Evolutionary conservation across 306 rosid genomes (phyloP).

Genomic region (Lathyrus sativus): DNA sequence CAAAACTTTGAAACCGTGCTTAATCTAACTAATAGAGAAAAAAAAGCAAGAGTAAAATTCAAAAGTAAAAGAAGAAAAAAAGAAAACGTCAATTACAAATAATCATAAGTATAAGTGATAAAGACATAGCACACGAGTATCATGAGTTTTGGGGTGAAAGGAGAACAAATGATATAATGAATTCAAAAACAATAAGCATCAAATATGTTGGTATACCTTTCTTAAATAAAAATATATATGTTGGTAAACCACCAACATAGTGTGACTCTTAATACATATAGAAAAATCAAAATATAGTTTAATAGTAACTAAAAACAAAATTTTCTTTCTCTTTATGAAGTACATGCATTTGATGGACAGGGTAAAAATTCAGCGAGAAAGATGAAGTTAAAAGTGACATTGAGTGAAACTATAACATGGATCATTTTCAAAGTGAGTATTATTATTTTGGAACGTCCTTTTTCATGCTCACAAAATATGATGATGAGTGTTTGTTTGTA

Average conservation of each 20-base stretch:
- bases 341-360: too few relatives aligned
- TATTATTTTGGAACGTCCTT: constrained; percentile 31
- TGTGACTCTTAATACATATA: too few relatives aligned
- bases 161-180: constrained; percentile 5
- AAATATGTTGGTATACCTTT: background rate
- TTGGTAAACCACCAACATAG: too few relatives aligned
- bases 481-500: constrained; percentile 30
- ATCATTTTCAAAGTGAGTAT: background rate
- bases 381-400: constrained; percentile 15
- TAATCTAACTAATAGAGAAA: too few relatives aligned
- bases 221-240: too few relatives aligned
- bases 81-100: constrained; percentile 12
- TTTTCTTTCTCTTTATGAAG: too few relatives aligned
- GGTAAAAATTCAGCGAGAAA: background rate
- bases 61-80: too few relatives aligned
- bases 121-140: too few relatives aligned
- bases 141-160: constrained; percentile 7
- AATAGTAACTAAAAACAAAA: too few relatives aligned
- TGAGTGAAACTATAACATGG: background rate
- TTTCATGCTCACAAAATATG: constrained; percentile 27
- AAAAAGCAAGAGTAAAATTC: too few relatives aligned
- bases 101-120: constrained; percentile 15
- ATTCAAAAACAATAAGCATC: background rate
- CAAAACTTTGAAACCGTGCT: too few relatives aligned
- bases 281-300: too few relatives aligned